A percentile compares a stretch with the other conserved stretches of the same genome.
Conservation (phyloP, 768 basidiomycete genomes). For the Psilocybe cubensis region DNA sequence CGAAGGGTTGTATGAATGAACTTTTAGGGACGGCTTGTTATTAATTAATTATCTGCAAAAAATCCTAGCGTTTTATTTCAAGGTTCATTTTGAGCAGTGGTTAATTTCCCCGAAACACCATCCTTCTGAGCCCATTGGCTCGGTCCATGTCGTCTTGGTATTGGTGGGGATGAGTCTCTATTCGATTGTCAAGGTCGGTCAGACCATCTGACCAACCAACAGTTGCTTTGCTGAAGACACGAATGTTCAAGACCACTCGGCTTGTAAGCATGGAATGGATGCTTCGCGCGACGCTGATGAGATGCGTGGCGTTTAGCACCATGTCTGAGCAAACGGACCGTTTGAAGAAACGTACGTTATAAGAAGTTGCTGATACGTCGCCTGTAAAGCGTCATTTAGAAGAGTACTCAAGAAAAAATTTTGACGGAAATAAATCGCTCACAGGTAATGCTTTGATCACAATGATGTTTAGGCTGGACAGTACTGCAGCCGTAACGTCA, state of each 20-base stretch:
- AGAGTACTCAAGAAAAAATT: too few relatives aligned
- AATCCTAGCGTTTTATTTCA: background rate
- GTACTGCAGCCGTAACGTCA: background rate
- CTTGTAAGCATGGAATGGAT: conserved; percentile 14
- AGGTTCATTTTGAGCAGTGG: background rate
- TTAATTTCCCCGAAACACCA: background rate
- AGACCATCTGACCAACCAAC: conserved; percentile 1
- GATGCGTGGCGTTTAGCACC: background rate
- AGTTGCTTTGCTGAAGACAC: background rate
- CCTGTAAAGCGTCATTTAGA: background rate
- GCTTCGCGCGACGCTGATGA: conserved; percentile 1
- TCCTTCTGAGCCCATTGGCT: background rate
- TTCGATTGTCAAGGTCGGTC: conserved; percentile 1
- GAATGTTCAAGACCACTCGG: conserved; percentile 13
- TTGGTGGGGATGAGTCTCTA: background rate
- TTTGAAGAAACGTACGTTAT: conserved; percentile 5
- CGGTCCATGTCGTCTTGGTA: too few relatives aligned
- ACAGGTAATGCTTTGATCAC: conserved; percentile 14
- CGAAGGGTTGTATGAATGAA: background rate
- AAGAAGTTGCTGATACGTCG: conserved; percentile 7
- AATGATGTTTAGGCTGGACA: conserved; percentile 17
- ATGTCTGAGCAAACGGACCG: background rate
- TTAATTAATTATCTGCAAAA: conserved; percentile 4
- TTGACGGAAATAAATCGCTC: background rate
- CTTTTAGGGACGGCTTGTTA: background rate